These are phyloP conservation scores for Casuarina cunninghamiana DNA, from an alignment of 306 rosid genomes.

Conservation along the genomic window DNA sequence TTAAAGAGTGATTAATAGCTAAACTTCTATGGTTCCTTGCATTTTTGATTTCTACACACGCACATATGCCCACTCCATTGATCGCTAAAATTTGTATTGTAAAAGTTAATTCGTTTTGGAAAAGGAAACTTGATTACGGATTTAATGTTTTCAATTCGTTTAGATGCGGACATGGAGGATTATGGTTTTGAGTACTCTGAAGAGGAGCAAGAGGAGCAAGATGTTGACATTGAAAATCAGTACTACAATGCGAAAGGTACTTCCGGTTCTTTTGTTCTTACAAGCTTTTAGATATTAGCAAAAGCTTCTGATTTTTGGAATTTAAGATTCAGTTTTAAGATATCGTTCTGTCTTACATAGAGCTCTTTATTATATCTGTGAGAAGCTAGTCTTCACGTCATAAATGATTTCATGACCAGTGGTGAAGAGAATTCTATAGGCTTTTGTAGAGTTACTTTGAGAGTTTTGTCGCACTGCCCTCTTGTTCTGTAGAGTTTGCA, in stretches of 20 bases:
- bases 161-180: constrained; percentile 99
- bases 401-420: neutral
- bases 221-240: constrained; percentile 97
- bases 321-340: neutral
- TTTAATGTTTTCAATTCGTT: constrained; percentile 21
- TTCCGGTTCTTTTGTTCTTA: constrained; percentile 14
- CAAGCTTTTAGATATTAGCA: constrained; percentile 1
- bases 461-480: no score
- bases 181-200: constrained; percentile 99
- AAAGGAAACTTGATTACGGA: neutral
- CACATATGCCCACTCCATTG: neutral
- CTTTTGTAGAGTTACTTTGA: no score
- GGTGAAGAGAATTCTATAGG: no score
- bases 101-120: neutral
- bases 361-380: neutral
- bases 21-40: neutral
- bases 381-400: neutral
- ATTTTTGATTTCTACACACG: neutral
- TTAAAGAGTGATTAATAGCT: neutral
- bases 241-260: constrained; percentile 91
- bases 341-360: neutral
- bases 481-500: no score
- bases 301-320: constrained; percentile 19
- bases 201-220: constrained; percentile 98
- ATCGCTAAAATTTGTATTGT: neutral